Percentiles rank a stretch among this genome's conserved stretches.
phyloP scores from a whole-genome alignment of 164 flowering plant species.

The Euptelea pleiosperma region DNA sequence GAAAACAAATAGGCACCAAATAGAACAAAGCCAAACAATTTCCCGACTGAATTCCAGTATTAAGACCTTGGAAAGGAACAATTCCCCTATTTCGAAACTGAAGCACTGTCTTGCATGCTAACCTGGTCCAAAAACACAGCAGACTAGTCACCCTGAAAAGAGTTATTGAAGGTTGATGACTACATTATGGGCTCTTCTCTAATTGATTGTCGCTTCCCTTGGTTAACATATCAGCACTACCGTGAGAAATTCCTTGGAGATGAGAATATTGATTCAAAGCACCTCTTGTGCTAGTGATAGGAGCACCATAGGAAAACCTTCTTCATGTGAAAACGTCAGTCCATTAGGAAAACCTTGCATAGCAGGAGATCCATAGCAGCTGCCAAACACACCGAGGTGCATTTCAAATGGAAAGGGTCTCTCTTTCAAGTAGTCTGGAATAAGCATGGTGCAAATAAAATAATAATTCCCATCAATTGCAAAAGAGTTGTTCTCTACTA shows the following conservation, averaged over 20 bases:
- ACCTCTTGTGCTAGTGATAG: constrained; percentile 38
- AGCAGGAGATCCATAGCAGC: constrained; percentile 80
- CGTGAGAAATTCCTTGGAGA: constrained; percentile 43
- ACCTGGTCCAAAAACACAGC: constrained; percentile 33
- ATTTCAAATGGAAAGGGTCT: constrained; percentile 91
- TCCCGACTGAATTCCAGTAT: constrained; percentile 27
- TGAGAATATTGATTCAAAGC: constrained; percentile 37
- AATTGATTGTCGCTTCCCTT: constrained; percentile 31
- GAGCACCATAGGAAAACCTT: constrained; percentile 61
- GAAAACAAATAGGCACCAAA: too few relatives aligned
- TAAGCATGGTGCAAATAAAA: neutral
- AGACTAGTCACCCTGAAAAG: constrained; percentile 41
- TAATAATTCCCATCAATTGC: neutral
- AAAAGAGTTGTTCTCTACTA: constrained; percentile 2
- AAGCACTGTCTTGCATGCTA: constrained; percentile 28
- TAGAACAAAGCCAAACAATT: too few relatives aligned
- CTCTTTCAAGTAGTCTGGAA: constrained; percentile 87
- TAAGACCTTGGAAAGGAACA: constrained; percentile 30
- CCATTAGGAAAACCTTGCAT: constrained; percentile 47
- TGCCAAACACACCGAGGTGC: constrained; percentile 86
- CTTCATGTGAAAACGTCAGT: constrained; percentile 35
- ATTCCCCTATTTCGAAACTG: constrained; percentile 36
- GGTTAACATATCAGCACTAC: constrained; percentile 28
- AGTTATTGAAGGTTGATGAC: constrained; percentile 30
- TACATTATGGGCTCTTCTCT: constrained; percentile 42